Base-by-base conservation (phyloP, 192 early-diverging fungal genomes). In the Chytriomyces sp. region DNA sequence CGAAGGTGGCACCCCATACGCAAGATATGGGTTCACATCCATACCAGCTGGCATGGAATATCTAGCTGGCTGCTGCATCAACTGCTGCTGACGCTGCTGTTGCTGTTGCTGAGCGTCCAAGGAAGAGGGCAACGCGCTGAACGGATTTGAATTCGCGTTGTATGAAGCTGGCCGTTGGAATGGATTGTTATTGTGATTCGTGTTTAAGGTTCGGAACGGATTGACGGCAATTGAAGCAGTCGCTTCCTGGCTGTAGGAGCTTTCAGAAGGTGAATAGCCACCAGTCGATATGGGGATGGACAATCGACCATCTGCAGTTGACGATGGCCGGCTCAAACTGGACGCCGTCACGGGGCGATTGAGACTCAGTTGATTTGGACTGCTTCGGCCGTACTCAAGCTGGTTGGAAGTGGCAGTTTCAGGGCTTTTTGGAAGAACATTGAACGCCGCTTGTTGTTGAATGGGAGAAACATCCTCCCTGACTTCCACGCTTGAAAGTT, bases 101-200 rank as follows among this genome's bases (percentile, higher is more conserved):
- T 28, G 20, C 10, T 70, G 68, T 13, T n/a, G 20, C 28, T 70
- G 53, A 16, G 18, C 44, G 20, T 53, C 45, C 6, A n/a, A 50
- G 9, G 20, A 9, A 24, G n/a, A n/a, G 1, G 60, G 59, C 43
- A 69, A 69, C 2, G 68, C 48, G 68, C 53, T 69, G 53, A 9
- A 23, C n/a, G 45, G 47, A 47, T 49, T 69, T 46, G 20, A 13
- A 50, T 7, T 18, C 13, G 53, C 13, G 3, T 50, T 13, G 50
- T 69, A 69, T 50, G 68, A 53, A 16, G 68, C n/a, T 1, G 68
- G 68, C 45, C 68, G 45, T 47, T 69, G 68, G 24, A 69, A 69
- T 16, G 68, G 68, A 53, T 69, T 69, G 46, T n/a, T 53, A 7
- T 16, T 69, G 68, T 35, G 28, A 35, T 9, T 53, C 7, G 50